Evolutionary conservation across 768 basidiomycete genomes (phyloP).

Genomic region (Serendipita indica): DNA sequence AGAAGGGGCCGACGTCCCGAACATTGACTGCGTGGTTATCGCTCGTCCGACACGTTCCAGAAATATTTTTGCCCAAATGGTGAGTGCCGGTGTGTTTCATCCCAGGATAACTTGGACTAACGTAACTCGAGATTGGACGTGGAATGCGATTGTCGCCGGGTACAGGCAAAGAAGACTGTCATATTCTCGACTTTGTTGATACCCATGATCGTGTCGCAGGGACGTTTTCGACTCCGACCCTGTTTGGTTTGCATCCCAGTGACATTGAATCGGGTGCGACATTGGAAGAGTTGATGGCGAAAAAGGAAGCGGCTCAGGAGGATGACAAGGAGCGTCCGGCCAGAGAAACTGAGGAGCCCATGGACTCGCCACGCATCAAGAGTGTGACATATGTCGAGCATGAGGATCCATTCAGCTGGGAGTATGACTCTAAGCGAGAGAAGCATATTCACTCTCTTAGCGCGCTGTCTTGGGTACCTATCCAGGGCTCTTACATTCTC

Average conservation of each 20-base stretch:
- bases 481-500: slow-evolving; percentile 52
- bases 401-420: slow-evolving; percentile 45
- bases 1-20: slow-evolving; percentile 90
- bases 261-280: slow-evolving; percentile 41
- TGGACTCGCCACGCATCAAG: slow-evolving; percentile 29
- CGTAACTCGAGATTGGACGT: slow-evolving; percentile 55
- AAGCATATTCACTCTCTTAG: slow-evolving; percentile 43
- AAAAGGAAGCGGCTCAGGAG: slow-evolving; percentile 16
- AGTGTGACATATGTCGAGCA: slow-evolving; percentile 63
- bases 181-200: slow-evolving; percentile 85
- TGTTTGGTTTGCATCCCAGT: slow-evolving; percentile 72
- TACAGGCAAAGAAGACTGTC: slow-evolving; percentile 73
- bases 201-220: slow-evolving; percentile 51
- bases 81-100: slow-evolving; percentile 21
- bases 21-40: slow-evolving; percentile 80
- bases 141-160: slow-evolving; percentile 74
- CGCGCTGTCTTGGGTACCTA: slow-evolving; percentile 61
- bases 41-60: slow-evolving; percentile 79
- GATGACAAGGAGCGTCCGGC: slow-evolving; percentile 8
- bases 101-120: background rate
- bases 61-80: slow-evolving; percentile 90
- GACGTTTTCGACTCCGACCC: slow-evolving; percentile 60
- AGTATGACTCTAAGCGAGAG: slow-evolving; percentile 27
- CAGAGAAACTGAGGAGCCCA: slow-evolving; percentile 26
- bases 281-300: slow-evolving; percentile 33